Conservation (phyloP, 2,329 filamentous ascomycete genomes). For the Talaromyces atroroseus region DNA sequence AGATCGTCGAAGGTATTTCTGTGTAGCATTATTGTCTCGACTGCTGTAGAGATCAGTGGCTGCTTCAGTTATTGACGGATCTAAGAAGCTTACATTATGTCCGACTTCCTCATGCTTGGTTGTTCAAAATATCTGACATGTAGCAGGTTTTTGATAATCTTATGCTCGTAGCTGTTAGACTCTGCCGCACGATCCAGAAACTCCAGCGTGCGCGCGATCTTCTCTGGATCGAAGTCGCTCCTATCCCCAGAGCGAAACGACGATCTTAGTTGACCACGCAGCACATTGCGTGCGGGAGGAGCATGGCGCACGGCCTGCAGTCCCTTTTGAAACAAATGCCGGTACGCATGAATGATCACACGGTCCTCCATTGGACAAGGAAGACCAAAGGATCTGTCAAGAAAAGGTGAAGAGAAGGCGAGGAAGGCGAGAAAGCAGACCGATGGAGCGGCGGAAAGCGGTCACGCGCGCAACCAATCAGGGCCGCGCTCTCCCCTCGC, state of each 20-base stretch:
- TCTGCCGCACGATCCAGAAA: conserved; percentile 40
- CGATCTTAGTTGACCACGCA: conserved; percentile 41
- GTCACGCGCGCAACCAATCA: conserved; percentile 7
- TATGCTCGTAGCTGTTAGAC: conserved; percentile 39
- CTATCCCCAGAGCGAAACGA: conserved; percentile 36
- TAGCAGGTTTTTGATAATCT: conserved; percentile 43
- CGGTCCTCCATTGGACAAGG: conserved; percentile 16
- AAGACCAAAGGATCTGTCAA: neutral
- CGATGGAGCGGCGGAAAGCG: neutral
- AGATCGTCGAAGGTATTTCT: conserved; percentile 28
- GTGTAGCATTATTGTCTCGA: conserved; percentile 22
- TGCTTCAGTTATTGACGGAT: neutral
- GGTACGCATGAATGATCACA: conserved; percentile 49
- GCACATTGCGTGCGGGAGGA: conserved; percentile 50
- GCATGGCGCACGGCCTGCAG: conserved; percentile 54
- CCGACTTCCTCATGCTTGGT: conserved; percentile 25
- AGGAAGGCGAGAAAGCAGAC: neutral
- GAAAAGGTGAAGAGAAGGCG: neutral
- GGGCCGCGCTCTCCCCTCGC: conserved; percentile 15
- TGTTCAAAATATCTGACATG: conserved; percentile 41
- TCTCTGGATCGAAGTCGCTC: conserved; percentile 34
- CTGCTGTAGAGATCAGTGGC: conserved; percentile 22
- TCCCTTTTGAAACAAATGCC: conserved; percentile 50
- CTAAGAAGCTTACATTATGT: conserved; percentile 24
- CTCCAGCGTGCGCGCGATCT: conserved; percentile 41